Evolutionary conservation across 352 stramenopile genomes (phyloP).

Genomic region (Globisporangium parvum): DNA sequence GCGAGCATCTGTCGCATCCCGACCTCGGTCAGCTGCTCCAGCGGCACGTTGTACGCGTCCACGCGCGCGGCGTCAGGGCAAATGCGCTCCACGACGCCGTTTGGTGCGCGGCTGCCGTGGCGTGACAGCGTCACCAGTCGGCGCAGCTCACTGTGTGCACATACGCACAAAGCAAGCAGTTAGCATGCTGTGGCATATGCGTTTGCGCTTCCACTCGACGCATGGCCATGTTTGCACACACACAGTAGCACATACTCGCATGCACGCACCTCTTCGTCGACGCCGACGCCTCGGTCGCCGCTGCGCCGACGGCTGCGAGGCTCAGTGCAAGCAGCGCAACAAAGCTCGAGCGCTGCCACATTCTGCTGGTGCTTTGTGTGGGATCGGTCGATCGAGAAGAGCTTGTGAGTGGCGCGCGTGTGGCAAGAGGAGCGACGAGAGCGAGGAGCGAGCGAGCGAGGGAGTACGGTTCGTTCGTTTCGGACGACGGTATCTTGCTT

Average conservation of each 20-base stretch:
- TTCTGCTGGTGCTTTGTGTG: not conserved
- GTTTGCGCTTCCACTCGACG: too few relatives aligned
- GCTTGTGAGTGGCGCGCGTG: too few relatives aligned
- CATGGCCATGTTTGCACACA: not conserved
- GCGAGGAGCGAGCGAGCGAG: too few relatives aligned
- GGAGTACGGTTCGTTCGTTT: too few relatives aligned
- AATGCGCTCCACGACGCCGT: too few relatives aligned
- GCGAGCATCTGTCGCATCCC: too few relatives aligned
- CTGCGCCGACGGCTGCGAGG: not conserved
- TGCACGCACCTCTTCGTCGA: slow-evolving; percentile 3
- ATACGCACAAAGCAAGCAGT: not conserved
- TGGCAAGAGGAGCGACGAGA: too few relatives aligned
- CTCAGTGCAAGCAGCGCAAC: slow-evolving; percentile 3
- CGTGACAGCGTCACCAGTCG: slow-evolving; percentile 73
- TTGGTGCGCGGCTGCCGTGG: slow-evolving; percentile 75
- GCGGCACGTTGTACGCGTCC: too few relatives aligned
- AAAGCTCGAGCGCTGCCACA: slow-evolving; percentile 9
- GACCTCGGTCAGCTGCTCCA: too few relatives aligned
- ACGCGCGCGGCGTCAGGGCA: too few relatives aligned
- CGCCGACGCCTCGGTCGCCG: not conserved
- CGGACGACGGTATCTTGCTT: too few relatives aligned
- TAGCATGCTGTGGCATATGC: not conserved
- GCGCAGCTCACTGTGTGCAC: slow-evolving; percentile 42
- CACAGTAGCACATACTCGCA: not conserved
- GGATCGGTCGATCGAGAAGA: too few relatives aligned